Evolutionary conservation across 2,329 filamentous ascomycete genomes (phyloP), one percentile per base, ranked within the genome.

Genomic region (Trichoderma atrobrunneum): DNA sequence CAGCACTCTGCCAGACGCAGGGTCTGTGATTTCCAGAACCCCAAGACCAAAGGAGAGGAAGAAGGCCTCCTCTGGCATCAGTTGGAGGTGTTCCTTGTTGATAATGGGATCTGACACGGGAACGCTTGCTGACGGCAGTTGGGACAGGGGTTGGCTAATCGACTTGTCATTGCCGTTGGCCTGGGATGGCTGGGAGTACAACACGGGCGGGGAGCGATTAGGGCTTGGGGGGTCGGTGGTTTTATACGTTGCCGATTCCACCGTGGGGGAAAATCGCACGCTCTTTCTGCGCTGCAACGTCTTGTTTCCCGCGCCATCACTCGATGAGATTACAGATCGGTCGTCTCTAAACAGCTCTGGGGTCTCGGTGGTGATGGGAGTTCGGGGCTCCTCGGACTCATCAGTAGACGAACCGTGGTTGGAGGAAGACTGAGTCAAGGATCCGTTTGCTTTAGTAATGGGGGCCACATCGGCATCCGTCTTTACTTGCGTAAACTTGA

Each of bases 31-130:
- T 3, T 86, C 82, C 10, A 99, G 86, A 5, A 88, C 88, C 0
- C 95, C 95, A 1, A 99, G 85, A 0, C 88, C 92, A 79, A 97
- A 98, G 5, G 86, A 86, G 11, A 99, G 87, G 80, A 97, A 99
- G 82, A 98, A 97, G 0, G 94, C 91, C 81, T 99, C 96, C 80
- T 98, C 94, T 0, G 92, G 88, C 3, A 92, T 94, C 10, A 99
- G 86, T 79, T 98, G 96, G n/a, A 98, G 89, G 78, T 98, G 94
- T 78, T 99, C 96, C 82, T 83, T 87, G 75, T 89, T 85, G 65
- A 81, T 76, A 3, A 88, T 77, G n/a, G 73, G 65, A 26, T 34
- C 30, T n/a, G 66, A 64, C 10, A 64, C 61, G 8, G 36, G 36
- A 3, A 62, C 36, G 8, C 62, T 62, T 43, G 70, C 56, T 18